Conservation (phyloP, 345 rosid genomes). For the Garcia nutans region DNA sequence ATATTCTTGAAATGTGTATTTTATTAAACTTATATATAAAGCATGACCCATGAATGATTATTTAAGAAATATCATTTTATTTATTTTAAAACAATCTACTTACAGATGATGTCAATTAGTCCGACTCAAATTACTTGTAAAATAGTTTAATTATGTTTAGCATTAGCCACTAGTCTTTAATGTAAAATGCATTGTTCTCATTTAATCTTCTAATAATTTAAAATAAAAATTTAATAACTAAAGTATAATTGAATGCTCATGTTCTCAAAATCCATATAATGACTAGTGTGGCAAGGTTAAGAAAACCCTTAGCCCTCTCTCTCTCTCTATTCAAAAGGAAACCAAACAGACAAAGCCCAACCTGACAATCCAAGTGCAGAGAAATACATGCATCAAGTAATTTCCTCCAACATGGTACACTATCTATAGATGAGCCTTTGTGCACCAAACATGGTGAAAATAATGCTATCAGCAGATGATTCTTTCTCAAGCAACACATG, state of each 20-base stretch:
- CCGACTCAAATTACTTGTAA: no score
- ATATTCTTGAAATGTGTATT: no score
- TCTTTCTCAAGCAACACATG: constrained; percentile 51
- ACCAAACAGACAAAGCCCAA: constrained; percentile 8
- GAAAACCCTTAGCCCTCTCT: not conserved
- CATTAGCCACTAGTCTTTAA: no score
- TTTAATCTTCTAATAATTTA: not conserved
- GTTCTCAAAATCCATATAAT: not conserved
- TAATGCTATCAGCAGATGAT: constrained; percentile 70
- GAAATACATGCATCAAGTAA: constrained; percentile 28
- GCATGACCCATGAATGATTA: no score
- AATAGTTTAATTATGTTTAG: no score
- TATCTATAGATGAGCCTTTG: constrained; percentile 21
- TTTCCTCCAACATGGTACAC: constrained; percentile 33
- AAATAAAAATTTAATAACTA: not conserved
- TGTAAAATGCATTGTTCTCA: no score
- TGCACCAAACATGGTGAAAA: constrained; percentile 43
- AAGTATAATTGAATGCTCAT: not conserved
- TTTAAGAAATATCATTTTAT: no score
- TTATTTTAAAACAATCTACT: no score
- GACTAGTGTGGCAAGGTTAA: not conserved
- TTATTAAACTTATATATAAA: no score
- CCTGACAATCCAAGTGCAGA: not conserved
- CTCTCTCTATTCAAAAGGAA: constrained; percentile 5
- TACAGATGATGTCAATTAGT: no score